Evolutionary conservation across 768 basidiomycete species (phyloP).

Genomic region (Artomyces pyxidatus): DNA sequence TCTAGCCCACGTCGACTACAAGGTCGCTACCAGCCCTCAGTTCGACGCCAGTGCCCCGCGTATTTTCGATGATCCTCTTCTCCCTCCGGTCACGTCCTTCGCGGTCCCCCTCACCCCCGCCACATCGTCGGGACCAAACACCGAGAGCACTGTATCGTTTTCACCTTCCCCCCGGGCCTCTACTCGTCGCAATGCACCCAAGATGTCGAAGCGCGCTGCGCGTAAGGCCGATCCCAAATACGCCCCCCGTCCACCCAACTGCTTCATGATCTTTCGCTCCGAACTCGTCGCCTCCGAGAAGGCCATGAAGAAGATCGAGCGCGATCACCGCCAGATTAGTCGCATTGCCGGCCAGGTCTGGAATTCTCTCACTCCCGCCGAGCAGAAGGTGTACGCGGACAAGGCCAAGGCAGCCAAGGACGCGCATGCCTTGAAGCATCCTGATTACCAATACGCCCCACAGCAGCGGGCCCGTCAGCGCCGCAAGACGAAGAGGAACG

Average conservation of each 20-base stretch:
- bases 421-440: constrained; percentile 18
- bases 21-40: no score
- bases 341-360: constrained; percentile 19
- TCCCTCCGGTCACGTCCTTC: background rate
- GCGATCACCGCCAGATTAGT: constrained; percentile 17
- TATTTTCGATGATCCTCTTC: background rate
- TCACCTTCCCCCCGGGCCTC: background rate
- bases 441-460: constrained; percentile 17
- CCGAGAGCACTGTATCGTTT: background rate
- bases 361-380: constrained; percentile 16
- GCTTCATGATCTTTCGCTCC: constrained; percentile 21
- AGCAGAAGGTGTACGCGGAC: constrained; percentile 16
- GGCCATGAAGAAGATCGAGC: constrained; percentile 14
- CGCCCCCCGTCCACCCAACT: constrained; percentile 19
- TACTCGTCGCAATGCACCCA: background rate
- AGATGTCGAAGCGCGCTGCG: background rate
- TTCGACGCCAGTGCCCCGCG: no score
- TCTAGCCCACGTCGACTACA: no score
- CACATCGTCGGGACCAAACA: no score
- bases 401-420: constrained; percentile 16
- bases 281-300: constrained; percentile 19
- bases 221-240: constrained; percentile 6
- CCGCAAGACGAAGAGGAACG: constrained; percentile 10
- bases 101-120: background rate
- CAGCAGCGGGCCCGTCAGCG: constrained; percentile 5